Evolutionary conservation across 2,329 filamentous ascomycete species (phyloP).

Genomic region (Mycosphaerella sp.): DNA sequence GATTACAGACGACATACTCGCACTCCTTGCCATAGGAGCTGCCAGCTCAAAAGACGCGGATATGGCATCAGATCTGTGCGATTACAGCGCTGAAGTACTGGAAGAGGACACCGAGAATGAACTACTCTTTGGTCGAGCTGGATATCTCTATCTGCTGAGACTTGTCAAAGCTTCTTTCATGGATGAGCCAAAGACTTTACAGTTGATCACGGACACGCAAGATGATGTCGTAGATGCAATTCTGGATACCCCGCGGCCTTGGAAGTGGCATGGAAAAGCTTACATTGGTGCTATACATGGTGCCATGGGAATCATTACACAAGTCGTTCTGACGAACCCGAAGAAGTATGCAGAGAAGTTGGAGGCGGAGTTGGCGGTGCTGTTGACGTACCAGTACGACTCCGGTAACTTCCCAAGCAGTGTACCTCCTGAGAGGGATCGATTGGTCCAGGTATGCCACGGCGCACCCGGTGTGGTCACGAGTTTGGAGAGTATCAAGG

Average conservation of each 20-base stretch:
- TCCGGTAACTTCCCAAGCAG: constrained; percentile 60
- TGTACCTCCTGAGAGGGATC: constrained; percentile 43
- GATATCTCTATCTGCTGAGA: constrained; percentile 61
- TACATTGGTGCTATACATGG: constrained; percentile 65
- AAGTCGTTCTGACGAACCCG: constrained; percentile 56
- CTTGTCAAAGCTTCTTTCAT: constrained; percentile 54
- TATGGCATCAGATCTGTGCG: constrained; percentile 46
- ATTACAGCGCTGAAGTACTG: constrained; percentile 44
- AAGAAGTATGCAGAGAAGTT: constrained; percentile 50
- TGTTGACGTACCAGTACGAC: constrained; percentile 55
- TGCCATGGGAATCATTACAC: constrained; percentile 63
- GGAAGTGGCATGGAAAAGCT: constrained; percentile 58
- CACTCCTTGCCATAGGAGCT: constrained; percentile 45
- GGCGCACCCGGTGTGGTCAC: constrained; percentile 58
- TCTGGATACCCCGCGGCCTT: constrained; percentile 49
- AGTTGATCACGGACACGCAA: constrained; percentile 50
- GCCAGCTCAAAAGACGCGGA: constrained; percentile 46
- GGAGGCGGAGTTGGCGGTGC: constrained; percentile 46
- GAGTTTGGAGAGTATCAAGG: constrained; percentile 51
- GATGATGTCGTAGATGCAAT: constrained; percentile 55
- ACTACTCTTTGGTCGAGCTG: constrained; percentile 60
- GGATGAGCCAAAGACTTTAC: constrained; percentile 44
- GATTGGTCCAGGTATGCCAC: constrained; percentile 60
- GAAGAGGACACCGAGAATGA: constrained; percentile 51
- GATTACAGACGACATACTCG: constrained; percentile 46